These are phyloP conservation scores for Flaveria trinervia DNA, from an alignment of 129 eudicot genomes.

Conservation along the genomic window DNA sequence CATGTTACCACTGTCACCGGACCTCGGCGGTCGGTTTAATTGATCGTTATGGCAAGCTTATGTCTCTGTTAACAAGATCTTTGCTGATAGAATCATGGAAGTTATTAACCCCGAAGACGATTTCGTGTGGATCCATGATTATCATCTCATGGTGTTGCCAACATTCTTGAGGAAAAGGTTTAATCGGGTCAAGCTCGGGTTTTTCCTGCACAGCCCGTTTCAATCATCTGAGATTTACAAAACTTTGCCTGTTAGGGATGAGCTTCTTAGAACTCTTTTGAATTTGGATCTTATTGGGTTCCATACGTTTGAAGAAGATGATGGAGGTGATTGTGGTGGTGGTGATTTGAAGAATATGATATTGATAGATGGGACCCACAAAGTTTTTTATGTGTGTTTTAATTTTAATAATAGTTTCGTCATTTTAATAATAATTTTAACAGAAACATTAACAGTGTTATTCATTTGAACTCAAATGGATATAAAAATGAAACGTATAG, in stretches of 20 bases:
- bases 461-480: too few relatives aligned
- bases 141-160: conserved; percentile 84
- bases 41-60: conserved; percentile 87
- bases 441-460: too few relatives aligned
- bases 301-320: conserved; percentile 88
- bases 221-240: conserved; percentile 81
- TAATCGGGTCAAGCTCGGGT: conserved; percentile 78
- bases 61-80: conserved; percentile 83
- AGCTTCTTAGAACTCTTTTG: conserved; percentile 65
- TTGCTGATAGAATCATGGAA: conserved; percentile 87
- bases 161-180: conserved; percentile 78
- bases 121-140: conserved; percentile 89
- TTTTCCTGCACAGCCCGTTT: conserved; percentile 81
- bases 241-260: conserved; percentile 79
- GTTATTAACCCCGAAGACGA: conserved; percentile 91
- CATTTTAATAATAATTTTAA: too few relatives aligned
- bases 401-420: too few relatives aligned
- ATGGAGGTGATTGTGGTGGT: too few relatives aligned
- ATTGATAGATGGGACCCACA: too few relatives aligned
- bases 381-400: too few relatives aligned
- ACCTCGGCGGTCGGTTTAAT: conserved; percentile 78
- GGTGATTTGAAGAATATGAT: too few relatives aligned
- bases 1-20: conserved; percentile 82
- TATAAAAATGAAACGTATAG: too few relatives aligned
- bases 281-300: conserved; percentile 84